Percentiles rank a stretch among this genome's conserved stretches.
These are phyloP conservation scores for Dionaea muscipula DNA, from an alignment of 179 eudicot genomes.

Conservation along the genomic window DNA sequence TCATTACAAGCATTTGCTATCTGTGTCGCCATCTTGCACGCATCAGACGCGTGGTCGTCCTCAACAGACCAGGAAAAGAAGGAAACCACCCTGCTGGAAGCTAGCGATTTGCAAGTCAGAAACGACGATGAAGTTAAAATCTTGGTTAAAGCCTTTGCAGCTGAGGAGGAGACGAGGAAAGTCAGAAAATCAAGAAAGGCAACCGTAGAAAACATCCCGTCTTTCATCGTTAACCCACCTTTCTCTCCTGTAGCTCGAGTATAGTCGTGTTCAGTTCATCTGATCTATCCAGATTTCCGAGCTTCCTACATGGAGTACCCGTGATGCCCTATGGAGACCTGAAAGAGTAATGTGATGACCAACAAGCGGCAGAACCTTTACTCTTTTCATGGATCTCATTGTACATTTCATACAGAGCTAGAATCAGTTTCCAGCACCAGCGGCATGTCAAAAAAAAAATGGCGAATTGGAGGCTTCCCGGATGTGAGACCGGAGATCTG, in stretches of 20 bases:
- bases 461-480: no score
- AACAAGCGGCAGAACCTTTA: no score
- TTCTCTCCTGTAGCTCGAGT: constrained; percentile 89
- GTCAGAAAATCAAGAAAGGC: constrained; percentile 16
- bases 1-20: constrained; percentile 78
- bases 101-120: constrained; percentile 39
- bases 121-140: constrained; percentile 54
- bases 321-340: no score
- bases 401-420: no score
- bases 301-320: no score
- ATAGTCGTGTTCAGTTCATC: constrained; percentile 11
- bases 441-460: no score
- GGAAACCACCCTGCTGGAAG: constrained; percentile 30
- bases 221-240: constrained; percentile 69
- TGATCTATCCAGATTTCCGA: no score
- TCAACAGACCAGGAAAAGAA: constrained; percentile 31
- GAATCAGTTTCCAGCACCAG: no score
- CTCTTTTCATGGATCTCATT: no score
- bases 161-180: constrained; percentile 49
- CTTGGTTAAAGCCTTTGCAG: constrained; percentile 41
- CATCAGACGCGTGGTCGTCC: constrained; percentile 51
- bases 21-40: constrained; percentile 61
- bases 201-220: constrained; percentile 28
- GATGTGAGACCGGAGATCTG: no score
- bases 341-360: no score